A percentile compares a stretch with the other conserved stretches of the same genome.
phyloP scores from a whole-genome alignment of 2,329 filamentous ascomycete species.

The Calonectria henricotiae region DNA sequence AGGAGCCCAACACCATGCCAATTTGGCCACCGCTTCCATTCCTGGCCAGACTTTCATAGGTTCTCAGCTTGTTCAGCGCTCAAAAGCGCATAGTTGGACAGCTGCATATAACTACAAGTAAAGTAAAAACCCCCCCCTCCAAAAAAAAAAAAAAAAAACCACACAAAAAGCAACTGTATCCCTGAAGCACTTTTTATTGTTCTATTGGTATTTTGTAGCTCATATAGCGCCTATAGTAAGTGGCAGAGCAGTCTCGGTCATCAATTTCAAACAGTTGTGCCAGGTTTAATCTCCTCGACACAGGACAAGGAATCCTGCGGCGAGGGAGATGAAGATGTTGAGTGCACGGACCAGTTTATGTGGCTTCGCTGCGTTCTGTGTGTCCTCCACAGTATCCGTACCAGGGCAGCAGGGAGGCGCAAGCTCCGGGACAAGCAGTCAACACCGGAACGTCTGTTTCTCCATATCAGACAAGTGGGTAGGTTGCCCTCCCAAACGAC shows the following conservation, averaged over 20 bases:
- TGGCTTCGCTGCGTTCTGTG: slow-evolving; percentile 43
- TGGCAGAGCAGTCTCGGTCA: slow-evolving; percentile 8
- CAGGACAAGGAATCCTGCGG: slow-evolving; percentile 25
- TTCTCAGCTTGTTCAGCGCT: background rate
- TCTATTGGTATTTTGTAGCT: too few species aligned
- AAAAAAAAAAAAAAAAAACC: background rate
- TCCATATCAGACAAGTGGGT: slow-evolving; percentile 51
- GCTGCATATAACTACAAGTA: background rate
- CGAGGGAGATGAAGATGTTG: slow-evolving; percentile 29
- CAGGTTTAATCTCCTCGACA: slow-evolving; percentile 38
- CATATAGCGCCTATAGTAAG: background rate
- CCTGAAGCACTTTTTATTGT: too few species aligned
- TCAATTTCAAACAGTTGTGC: slow-evolving; percentile 46
- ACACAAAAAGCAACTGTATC: too few species aligned
- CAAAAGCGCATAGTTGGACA: background rate
- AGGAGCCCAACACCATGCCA: slow-evolving; percentile 36
- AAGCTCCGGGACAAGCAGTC: slow-evolving; percentile 38
- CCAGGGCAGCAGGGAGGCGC: slow-evolving; percentile 31
- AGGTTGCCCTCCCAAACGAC: slow-evolving; percentile 46
- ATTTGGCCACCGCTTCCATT: slow-evolving; percentile 27
- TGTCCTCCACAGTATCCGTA: slow-evolving; percentile 28
- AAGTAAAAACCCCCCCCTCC: background rate
- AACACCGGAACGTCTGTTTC: slow-evolving; percentile 49
- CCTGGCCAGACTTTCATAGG: slow-evolving; percentile 18
- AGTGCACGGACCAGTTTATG: slow-evolving; percentile 39